Conservation (phyloP, 345 rosid genomes). For the Melaleuca quinquenervia region DNA sequence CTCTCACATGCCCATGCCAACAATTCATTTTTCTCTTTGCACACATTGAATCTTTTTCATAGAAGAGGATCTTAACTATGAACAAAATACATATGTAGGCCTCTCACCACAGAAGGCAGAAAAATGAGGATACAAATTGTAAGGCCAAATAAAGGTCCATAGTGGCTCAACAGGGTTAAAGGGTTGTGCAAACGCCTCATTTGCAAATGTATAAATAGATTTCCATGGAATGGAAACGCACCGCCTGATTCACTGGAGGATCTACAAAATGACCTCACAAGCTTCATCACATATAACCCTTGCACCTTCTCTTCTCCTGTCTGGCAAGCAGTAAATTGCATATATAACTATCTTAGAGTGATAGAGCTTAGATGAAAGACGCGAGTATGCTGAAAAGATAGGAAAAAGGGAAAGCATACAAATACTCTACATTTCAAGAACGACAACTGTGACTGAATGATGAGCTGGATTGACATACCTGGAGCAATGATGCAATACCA, state of each 20-base stretch:
- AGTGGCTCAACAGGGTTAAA: background rate
- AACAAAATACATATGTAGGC: background rate
- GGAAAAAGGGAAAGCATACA: background rate
- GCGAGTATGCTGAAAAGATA: background rate
- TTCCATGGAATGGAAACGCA: slow-evolving; percentile 13
- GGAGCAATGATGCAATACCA: slow-evolving; percentile 76
- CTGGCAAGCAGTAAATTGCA: slow-evolving; percentile 26
- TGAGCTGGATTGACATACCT: slow-evolving; percentile 30
- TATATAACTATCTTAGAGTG: background rate
- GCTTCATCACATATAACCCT: slow-evolving; percentile 74
- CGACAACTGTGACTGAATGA: background rate
- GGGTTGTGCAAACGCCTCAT: background rate
- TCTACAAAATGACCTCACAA: slow-evolving; percentile 82
- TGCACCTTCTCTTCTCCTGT: slow-evolving; percentile 61
- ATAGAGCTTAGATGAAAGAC: background rate
- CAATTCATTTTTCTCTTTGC: background rate
- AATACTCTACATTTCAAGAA: background rate
- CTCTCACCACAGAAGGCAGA: background rate
- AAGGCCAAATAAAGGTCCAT: background rate
- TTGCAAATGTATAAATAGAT: background rate
- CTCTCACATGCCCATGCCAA: background rate
- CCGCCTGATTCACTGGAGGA: slow-evolving; percentile 43
- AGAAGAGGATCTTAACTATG: background rate
- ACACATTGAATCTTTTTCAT: background rate
- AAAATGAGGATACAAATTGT: background rate